These are phyloP conservation scores for Sporobolomyces phaffii DNA, from an alignment of 768 basidiomycete species.

Conservation along the genomic window DNA sequence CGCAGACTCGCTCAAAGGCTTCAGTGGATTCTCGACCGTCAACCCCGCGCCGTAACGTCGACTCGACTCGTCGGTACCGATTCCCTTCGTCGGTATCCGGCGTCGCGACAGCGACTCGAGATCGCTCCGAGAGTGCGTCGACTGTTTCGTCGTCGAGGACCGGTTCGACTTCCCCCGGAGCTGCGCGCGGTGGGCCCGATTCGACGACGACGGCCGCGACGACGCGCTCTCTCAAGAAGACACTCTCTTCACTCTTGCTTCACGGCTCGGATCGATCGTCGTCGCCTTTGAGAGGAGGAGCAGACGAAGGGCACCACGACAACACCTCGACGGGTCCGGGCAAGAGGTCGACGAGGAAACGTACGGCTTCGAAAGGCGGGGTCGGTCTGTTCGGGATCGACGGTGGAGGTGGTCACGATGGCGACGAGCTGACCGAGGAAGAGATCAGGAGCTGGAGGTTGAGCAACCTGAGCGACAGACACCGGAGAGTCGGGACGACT, in stretches of 20 bases:
- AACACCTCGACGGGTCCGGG: no score
- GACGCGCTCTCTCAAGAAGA: background rate
- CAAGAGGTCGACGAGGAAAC: background rate
- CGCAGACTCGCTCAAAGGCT: no score
- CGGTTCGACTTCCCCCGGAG: background rate
- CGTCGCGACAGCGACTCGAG: background rate
- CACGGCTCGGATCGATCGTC: background rate
- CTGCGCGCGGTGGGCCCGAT: no score
- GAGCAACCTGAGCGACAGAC: background rate
- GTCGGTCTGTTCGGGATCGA: no score
- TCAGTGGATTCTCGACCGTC: no score
- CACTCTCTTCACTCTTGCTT: background rate
- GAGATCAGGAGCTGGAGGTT: constrained; percentile 7
- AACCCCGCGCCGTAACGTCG: no score
- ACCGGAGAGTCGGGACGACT: background rate
- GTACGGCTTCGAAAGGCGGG: background rate
- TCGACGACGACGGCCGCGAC: no score
- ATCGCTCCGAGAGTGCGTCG: background rate
- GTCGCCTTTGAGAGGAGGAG: background rate
- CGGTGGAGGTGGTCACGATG: background rate
- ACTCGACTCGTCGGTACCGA: no score
- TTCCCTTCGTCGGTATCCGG: no score
- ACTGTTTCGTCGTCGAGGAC: background rate
- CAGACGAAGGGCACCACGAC: no score
- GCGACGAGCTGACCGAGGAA: constrained; percentile 14